These are phyloP conservation scores for Mrakia gelida DNA, from an alignment of 768 basidiomycete species.

Conservation along the genomic window DNA sequence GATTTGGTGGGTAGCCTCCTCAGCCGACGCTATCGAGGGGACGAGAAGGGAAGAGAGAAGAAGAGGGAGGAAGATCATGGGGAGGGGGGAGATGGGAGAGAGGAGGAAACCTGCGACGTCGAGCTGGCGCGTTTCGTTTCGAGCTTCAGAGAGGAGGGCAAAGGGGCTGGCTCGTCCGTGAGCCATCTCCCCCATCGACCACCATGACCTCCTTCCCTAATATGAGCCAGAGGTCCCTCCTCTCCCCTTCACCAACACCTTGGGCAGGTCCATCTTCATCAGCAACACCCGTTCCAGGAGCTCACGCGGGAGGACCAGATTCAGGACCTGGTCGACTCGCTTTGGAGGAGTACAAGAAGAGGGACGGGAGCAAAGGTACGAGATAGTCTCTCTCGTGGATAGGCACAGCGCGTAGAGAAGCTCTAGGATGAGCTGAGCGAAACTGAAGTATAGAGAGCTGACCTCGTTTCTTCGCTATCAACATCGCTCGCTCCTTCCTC, in stretches of 20 bases:
- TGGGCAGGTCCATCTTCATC: background rate
- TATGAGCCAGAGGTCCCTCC: constrained; percentile 27
- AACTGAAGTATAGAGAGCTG: background rate
- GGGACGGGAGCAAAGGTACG: constrained; percentile 26
- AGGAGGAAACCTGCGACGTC: background rate
- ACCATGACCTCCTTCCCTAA: constrained; percentile 22
- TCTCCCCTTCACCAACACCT: constrained; percentile 30
- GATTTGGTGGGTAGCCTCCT: background rate
- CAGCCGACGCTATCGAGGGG: background rate
- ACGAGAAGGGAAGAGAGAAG: background rate
- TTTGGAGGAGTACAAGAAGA: constrained; percentile 28
- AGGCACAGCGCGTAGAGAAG: background rate
- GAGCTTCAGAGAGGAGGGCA: background rate
- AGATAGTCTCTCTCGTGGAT: no score
- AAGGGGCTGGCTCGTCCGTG: no score
- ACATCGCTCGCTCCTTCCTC: background rate
- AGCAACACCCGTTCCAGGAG: background rate
- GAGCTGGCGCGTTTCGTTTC: constrained; percentile 9
- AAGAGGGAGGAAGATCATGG: background rate
- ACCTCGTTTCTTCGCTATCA: background rate
- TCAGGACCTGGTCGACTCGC: background rate
- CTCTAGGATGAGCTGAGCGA: no score
- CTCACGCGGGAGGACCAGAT: constrained; percentile 7
- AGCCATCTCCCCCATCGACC: background rate
- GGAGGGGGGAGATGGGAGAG: background rate